Conservation (phyloP, 2,329 filamentous ascomycete genomes). For the Furcasterigmium sp. region DNA sequence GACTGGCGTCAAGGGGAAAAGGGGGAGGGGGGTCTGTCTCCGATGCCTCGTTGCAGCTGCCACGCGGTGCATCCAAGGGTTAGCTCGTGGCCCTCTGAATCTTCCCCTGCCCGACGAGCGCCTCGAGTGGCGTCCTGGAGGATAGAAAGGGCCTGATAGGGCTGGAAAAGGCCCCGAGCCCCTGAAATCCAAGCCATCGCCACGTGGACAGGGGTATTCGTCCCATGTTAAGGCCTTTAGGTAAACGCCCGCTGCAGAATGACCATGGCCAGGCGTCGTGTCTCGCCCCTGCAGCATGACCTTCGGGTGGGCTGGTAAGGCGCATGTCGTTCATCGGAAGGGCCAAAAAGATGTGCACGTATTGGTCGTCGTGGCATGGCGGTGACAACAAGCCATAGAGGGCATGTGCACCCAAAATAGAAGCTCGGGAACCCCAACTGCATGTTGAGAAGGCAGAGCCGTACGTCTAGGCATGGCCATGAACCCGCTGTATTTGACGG, state of each 20-base stretch:
- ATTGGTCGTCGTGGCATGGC: no score
- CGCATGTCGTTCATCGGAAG: not conserved
- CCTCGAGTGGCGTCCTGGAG: not conserved
- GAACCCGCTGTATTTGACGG: no score
- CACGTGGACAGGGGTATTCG: not conserved
- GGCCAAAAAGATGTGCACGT: not conserved
- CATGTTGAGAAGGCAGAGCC: no score
- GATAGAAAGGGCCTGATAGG: not conserved
- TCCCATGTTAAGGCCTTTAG: no score
- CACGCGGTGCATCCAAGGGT: not conserved
- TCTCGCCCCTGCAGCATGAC: not conserved
- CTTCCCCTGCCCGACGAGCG: no score
- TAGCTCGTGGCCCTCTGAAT: no score
- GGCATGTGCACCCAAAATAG: no score
- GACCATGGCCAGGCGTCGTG: not conserved
- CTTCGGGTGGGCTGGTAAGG: not conserved
- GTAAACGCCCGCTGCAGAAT: not conserved
- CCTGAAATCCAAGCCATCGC: not conserved
- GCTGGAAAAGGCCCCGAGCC: not conserved
- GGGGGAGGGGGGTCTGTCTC: not conserved
- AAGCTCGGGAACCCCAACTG: no score
- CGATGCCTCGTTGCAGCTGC: not conserved
- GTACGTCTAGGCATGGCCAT: no score
- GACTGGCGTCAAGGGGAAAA: not conserved
- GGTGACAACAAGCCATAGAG: no score